phyloP scores from a whole-genome alignment of 768 basidiomycete genomes.

The Pleurotus citrinopileatus region DNA sequence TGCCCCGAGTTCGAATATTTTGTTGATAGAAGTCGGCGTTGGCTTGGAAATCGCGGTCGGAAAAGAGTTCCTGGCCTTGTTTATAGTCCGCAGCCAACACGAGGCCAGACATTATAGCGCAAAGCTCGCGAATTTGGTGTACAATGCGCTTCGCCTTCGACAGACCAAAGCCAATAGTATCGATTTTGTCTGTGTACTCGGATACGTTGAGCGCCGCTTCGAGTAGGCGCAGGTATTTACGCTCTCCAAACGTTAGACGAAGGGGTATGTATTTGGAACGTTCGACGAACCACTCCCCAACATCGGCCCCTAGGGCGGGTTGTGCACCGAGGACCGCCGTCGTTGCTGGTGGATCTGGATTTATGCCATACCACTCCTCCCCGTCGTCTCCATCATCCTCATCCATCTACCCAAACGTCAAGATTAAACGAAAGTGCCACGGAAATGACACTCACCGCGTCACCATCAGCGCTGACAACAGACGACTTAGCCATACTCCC shows the following conservation, averaged over 20 bases:
- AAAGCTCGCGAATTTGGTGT: constrained; percentile 81
- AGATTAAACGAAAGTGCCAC: neutral
- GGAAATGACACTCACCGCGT: constrained; percentile 17
- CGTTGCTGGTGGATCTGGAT: constrained; percentile 17
- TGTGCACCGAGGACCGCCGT: constrained; percentile 45
- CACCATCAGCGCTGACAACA: constrained; percentile 27
- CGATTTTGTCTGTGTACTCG: constrained; percentile 90
- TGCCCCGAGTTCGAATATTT: constrained; percentile 78
- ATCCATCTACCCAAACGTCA: constrained; percentile 38
- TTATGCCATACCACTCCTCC: constrained; percentile 35
- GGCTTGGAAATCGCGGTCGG: constrained; percentile 75
- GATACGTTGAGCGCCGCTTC: constrained; percentile 84
- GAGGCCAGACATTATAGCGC: constrained; percentile 84
- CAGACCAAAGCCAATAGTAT: constrained; percentile 72
- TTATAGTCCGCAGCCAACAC: constrained; percentile 85
- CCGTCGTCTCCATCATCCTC: constrained; percentile 42
- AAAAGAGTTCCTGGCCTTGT: constrained; percentile 82
- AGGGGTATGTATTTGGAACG: constrained; percentile 80
- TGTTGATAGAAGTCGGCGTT: constrained; percentile 80
- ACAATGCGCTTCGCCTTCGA: constrained; percentile 89
- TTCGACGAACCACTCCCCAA: constrained; percentile 86
- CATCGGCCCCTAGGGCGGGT: constrained; percentile 54
- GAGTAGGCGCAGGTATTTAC: constrained; percentile 81
- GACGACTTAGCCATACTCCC: constrained; percentile 13
- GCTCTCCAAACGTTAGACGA: constrained; percentile 70